These are phyloP conservation scores for Pelargonium citronellum DNA, from an alignment of 441 rosid species.

Conservation along the genomic window DNA sequence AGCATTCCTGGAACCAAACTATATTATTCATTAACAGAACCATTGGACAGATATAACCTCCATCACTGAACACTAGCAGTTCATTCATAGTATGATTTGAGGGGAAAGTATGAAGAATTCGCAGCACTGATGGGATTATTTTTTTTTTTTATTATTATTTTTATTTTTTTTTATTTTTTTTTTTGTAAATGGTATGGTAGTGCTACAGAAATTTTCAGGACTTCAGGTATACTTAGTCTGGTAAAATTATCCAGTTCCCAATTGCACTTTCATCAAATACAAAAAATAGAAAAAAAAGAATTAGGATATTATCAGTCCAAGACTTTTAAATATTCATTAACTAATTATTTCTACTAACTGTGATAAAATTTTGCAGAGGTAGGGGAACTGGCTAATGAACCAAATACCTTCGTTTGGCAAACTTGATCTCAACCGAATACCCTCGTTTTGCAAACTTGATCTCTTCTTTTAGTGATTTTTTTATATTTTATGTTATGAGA, in stretches of 20 bases:
- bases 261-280: neutral
- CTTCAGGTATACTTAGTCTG: neutral
- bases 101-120: too few relatives aligned
- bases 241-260: neutral
- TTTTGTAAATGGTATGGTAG: neutral
- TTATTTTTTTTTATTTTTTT: too few relatives aligned
- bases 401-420: neutral
- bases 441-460: neutral
- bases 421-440: constrained; percentile 1
- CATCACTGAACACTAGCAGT: too few relatives aligned
- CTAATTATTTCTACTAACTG: neutral
- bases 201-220: neutral
- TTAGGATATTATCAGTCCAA: neutral
- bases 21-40: neutral
- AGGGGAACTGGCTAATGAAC: neutral
- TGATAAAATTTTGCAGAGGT: neutral
- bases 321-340: neutral
- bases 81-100: too few relatives aligned
- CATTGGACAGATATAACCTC: neutral
- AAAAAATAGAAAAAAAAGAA: too few relatives aligned
- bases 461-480: neutral
- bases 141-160: too few relatives aligned
- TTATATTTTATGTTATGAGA: neutral
- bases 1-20: neutral
- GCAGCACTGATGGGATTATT: neutral